phyloP scores from a whole-genome alignment of 2,329 filamentous ascomycete species.

The Fusarium nematophilum region DNA sequence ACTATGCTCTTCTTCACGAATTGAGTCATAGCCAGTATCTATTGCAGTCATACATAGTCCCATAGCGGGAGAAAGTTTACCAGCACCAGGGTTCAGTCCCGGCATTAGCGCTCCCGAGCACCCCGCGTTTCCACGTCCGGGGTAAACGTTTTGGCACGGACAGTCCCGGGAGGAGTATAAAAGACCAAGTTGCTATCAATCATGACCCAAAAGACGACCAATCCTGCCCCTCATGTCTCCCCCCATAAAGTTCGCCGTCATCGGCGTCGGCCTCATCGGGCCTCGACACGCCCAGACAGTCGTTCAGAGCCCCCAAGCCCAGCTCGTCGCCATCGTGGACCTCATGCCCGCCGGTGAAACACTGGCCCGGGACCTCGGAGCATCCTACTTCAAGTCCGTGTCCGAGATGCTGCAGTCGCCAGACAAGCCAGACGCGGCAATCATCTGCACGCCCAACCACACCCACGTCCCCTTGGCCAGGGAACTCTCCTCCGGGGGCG shows the following conservation, averaged over 20 bases:
- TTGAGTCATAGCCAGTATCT: too few relatives aligned
- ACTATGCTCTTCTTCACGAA: too few relatives aligned
- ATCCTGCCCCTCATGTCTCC: conserved; percentile 23
- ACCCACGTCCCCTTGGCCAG: conserved; percentile 64
- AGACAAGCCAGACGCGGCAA: conserved; percentile 61
- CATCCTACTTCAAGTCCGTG: conserved; percentile 48
- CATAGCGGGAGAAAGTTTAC: conserved; percentile 12
- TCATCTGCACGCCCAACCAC: conserved; percentile 70
- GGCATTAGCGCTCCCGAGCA: neutral
- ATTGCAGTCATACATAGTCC: too few relatives aligned
- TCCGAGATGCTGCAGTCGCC: conserved; percentile 54
- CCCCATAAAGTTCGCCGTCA: conserved; percentile 39
- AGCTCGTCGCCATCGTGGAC: conserved; percentile 48
- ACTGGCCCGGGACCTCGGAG: conserved; percentile 37
- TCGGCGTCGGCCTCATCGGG: conserved; percentile 47
- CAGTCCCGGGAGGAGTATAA: too few relatives aligned
- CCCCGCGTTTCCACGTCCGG: conserved; percentile 1
- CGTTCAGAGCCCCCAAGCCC: conserved; percentile 27
- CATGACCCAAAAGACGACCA: too few relatives aligned
- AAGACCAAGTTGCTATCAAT: too few relatives aligned
- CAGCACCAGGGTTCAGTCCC: neutral
- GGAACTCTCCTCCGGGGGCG: conserved; percentile 57
- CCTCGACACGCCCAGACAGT: conserved; percentile 48
- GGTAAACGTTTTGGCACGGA: conserved; percentile 34
- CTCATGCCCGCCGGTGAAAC: conserved; percentile 33